Conservation (phyloP, 2,329 filamentous ascomycete species). For the Claviceps sp. region DNA sequence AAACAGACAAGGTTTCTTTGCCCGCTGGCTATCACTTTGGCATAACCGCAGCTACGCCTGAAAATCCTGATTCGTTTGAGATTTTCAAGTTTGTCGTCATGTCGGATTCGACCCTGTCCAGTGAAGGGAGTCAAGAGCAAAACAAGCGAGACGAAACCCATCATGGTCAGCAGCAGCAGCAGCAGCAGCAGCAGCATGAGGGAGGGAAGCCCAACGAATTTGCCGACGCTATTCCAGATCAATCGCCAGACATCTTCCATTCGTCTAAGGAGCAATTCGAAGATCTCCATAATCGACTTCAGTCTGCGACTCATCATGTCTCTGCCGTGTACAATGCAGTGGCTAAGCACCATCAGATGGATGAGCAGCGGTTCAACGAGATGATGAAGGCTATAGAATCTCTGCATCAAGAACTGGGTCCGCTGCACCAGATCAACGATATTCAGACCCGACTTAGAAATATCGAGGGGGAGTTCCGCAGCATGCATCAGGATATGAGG, state of each 20-base stretch:
- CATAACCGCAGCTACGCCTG: conserved; percentile 74
- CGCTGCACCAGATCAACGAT: conserved; percentile 29
- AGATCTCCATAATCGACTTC: conserved; percentile 75
- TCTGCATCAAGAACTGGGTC: conserved; percentile 31
- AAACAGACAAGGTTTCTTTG: conserved; percentile 64
- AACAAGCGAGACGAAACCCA: too few species aligned
- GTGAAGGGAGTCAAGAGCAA: conserved; percentile 6
- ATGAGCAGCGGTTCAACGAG: conserved; percentile 45
- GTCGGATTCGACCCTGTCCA: conserved; percentile 31
- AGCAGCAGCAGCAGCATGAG: conserved; percentile 22
- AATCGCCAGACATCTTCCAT: conserved; percentile 32
- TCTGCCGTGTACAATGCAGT: conserved; percentile 47
- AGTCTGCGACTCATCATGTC: conserved; percentile 57
- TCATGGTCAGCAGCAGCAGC: conserved; percentile 11
- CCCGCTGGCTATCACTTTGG: conserved; percentile 76
- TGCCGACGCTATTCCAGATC: conserved; percentile 29
- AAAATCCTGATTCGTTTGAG: conserved; percentile 90
- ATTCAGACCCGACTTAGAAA: conserved; percentile 33
- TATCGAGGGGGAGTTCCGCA: conserved; percentile 45
- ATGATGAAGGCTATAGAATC: conserved; percentile 33
- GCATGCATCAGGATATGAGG: conserved; percentile 40
- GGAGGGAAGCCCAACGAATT: conserved; percentile 10
- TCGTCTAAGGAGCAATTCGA: conserved; percentile 54
- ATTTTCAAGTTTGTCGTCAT: conserved; percentile 74
- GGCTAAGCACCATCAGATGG: conserved; percentile 33